Evolutionary conservation across 2,329 filamentous ascomycete genomes (phyloP), one percentile per base, ranked within the genome.

Genomic region (Basipetospora chlamydospora): DNA sequence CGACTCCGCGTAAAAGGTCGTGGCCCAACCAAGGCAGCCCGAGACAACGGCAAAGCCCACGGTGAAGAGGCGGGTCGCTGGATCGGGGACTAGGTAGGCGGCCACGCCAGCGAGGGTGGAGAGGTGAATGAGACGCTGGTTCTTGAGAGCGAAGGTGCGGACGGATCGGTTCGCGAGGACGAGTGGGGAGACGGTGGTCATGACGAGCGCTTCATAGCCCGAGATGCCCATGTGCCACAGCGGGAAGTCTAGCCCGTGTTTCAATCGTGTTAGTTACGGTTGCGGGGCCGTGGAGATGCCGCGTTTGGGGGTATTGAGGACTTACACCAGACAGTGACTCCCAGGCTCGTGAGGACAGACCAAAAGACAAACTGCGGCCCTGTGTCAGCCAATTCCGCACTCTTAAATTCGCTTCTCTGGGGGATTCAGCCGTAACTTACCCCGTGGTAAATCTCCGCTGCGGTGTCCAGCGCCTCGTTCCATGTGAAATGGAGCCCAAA

Each of bases 141-240:
- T 78, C 42, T 70, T 73, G 36, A 80, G 60, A 9, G 83, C 67
- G 12, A 83, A 54, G 26, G 69, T 70, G 41, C 85, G 79, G 13
- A 95, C 41, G 1, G 77, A 64, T 32, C 67, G 68, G 43, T 86
- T 78, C 16, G 68, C 76, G 29, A 98, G 73, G 15, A 96, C 56
- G 26, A 87, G 65, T 0, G 90, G 90, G 4, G 87, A 82, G 35
- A 88, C 57, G 3, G 84, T 88, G 34, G 71, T 73, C 75, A 96
- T 80, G 50, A 98, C 78, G 45, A 93, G 67, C 29, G 77, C 80
- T 59, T 98, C 90, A 52, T 90, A 98, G 43, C 90, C 90, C 4
- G 88, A 96, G 42, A 98, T 92, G 20, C 90, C 90, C 90, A 98
- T 98, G 55, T 95, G 77, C 90, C 90, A 98, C 9, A 98, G 72